Base-by-base conservation (phyloP, 148 eudicot species). In the Polygonum maritimum region DNA sequence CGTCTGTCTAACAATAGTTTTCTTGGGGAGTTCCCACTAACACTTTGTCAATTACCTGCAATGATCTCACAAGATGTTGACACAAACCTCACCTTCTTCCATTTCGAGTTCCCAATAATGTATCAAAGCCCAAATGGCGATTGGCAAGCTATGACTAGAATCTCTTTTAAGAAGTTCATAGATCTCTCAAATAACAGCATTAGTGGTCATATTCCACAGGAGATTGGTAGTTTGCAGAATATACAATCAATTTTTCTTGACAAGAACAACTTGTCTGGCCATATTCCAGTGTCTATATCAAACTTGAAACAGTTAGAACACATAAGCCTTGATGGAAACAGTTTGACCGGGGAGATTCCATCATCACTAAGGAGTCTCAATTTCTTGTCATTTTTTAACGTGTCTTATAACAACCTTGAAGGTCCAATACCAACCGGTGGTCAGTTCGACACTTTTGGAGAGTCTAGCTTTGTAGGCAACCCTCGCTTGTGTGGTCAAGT, bases 281-380 rank as follows among this genome's bases (percentile, higher is more conserved):
- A 41, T 82, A 93, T 93, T 71, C 98, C 98, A 7, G 75, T 81
- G 45, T 80, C 87, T 70, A 75, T 91, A 80, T 88, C 98, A 33
- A 87, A 87, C 63, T 86, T 93, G 62, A 87, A 84, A 10, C 88
- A 84, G 80, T 81, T 93, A 74, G 96, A 91, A 91, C 78, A 21
- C 48, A 83, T 93, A 51, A 83, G 85, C 83, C 89, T 93, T 31
- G 85, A 92, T 39, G 76, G 77, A 70, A 93, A 93, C 77, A 55
- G 85, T 75, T 83, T 93, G 33, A 77, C 94, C 0, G 92, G 98
- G 76, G 79, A 85, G 82, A 91, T 93, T 48, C 98, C 98, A 40
- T 7, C 85, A 33, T 89, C 98, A 1, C 90, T 93, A 41, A 78
- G 47, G 58, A 81, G 78, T 74, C 85, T 91, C 18, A 49, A 81